A percentile compares a stretch with the other conserved stretches of the same genome.
These are phyloP conservation scores for Carex kokanica DNA, from an alignment of 176 grass and related monocot species.

Conservation along the genomic window DNA sequence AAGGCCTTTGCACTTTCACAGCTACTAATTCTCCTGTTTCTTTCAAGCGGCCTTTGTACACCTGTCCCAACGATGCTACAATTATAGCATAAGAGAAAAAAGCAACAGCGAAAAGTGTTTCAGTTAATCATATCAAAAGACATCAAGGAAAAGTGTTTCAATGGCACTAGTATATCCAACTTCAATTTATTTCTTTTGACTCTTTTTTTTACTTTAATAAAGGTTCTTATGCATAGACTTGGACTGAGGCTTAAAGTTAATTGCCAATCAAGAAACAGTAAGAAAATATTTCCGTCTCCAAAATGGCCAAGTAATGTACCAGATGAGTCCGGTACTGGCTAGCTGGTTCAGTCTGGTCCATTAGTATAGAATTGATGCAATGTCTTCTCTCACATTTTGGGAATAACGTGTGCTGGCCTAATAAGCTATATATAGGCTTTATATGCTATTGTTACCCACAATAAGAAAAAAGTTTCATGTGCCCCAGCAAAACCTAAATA, in stretches of 20 bases:
- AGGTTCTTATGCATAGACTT: neutral
- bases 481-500: neutral
- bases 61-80: conserved; percentile 95
- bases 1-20: conserved; percentile 93
- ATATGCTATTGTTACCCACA: neutral
- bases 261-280: neutral
- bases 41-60: conserved; percentile 92
- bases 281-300: neutral
- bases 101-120: neutral
- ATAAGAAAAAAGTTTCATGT: neutral
- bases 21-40: conserved; percentile 89
- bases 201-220: no score
- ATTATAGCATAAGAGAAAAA: conserved; percentile 20
- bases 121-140: neutral
- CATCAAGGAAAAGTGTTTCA: neutral
- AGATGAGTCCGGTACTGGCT: neutral
- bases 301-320: neutral
- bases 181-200: neutral
- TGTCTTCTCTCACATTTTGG: neutral
- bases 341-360: neutral
- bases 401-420: neutral
- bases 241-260: neutral
- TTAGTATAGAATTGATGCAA: neutral
- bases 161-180: neutral
- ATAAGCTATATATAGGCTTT: conserved; percentile 1